These are phyloP conservation scores for Penicillium oxalicum DNA, from an alignment of 2,329 filamentous ascomycete species.

Conservation along the genomic window DNA sequence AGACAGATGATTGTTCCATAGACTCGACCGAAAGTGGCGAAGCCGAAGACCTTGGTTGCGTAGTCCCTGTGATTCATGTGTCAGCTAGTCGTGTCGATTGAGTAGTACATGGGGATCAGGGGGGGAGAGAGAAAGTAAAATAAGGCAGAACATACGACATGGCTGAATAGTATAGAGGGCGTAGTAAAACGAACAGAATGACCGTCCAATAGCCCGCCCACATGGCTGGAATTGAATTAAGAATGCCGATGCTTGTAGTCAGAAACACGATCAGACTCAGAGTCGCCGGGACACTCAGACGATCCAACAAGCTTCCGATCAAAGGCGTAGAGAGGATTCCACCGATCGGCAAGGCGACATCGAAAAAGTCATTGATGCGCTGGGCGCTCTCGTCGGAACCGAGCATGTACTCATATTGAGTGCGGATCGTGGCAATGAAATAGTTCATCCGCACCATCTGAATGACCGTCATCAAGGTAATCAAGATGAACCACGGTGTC, in stretches of 20 bases:
- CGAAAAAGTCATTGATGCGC: constrained; percentile 76
- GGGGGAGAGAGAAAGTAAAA: not conserved
- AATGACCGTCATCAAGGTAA: constrained; percentile 72
- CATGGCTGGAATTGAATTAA: constrained; percentile 65
- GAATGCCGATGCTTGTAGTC: constrained; percentile 67
- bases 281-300: constrained; percentile 65
- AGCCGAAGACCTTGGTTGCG: constrained; percentile 85
- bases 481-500: constrained; percentile 78
- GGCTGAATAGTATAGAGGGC: constrained; percentile 85
- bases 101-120: too few relatives aligned
- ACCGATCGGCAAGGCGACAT: constrained; percentile 71
- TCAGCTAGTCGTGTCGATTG: not conserved
- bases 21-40: constrained; percentile 83
- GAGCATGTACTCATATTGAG: constrained; percentile 76
- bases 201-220: constrained; percentile 67
- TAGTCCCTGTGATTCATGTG: constrained; percentile 56
- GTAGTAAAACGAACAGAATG: constrained; percentile 74
- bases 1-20: constrained; percentile 87
- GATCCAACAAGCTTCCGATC: constrained; percentile 74
- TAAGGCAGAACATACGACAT: constrained; percentile 54
- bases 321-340: constrained; percentile 78
- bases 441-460: constrained; percentile 84
- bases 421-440: constrained; percentile 79
- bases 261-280: constrained; percentile 63
- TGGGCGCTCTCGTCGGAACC: constrained; percentile 55